Conservation (phyloP, 1,284 basidiomycete species). For the Pholiota adiposa region DNA sequence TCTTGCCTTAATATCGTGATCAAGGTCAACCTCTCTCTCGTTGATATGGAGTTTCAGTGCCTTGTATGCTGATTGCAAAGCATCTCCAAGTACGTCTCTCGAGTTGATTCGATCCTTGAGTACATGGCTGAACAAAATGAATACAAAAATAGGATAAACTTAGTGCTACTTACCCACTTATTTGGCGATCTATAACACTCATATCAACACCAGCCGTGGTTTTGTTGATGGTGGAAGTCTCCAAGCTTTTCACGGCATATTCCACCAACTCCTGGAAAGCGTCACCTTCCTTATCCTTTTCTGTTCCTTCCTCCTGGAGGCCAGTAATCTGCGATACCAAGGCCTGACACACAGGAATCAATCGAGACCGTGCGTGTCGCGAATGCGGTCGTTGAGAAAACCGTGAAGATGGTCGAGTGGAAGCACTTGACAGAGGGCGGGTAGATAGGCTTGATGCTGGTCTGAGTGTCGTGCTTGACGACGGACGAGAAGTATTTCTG, state of each 20-base stretch:
- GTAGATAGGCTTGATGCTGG: slow-evolving; percentile 30
- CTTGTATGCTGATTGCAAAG: slow-evolving; percentile 54
- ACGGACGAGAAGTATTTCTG: slow-evolving; percentile 22
- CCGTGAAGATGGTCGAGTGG: slow-evolving; percentile 54
- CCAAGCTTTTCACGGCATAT: slow-evolving; percentile 52
- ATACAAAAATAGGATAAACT: slow-evolving; percentile 6
- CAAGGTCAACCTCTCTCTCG: slow-evolving; percentile 56
- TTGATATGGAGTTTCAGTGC: slow-evolving; percentile 52
- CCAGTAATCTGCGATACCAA: slow-evolving; percentile 60
- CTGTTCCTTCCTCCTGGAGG: slow-evolving; percentile 39
- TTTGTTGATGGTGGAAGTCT: slow-evolving; percentile 50
- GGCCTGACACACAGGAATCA: slow-evolving; percentile 56
- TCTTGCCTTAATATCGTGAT: slow-evolving; percentile 64
- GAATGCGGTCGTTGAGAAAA: slow-evolving; percentile 56
- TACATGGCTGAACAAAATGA: slow-evolving; percentile 45
- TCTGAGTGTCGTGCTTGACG: slow-evolving; percentile 29
- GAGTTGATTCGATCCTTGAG: slow-evolving; percentile 74
- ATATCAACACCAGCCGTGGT: slow-evolving; percentile 61
- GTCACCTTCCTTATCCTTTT: slow-evolving; percentile 46
- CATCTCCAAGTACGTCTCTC: slow-evolving; percentile 59
- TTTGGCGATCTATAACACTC: slow-evolving; percentile 52
- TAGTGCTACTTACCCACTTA: slow-evolving; percentile 54
- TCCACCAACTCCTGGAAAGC: slow-evolving; percentile 57
- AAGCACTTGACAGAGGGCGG: slow-evolving; percentile 41
- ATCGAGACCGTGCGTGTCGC: slow-evolving; percentile 54